Percentiles rank a stretch among this genome's conserved stretches.
phyloP scores from a whole-genome alignment of 257 asterid genomes.

The Nicotiana paniculata region DNA sequence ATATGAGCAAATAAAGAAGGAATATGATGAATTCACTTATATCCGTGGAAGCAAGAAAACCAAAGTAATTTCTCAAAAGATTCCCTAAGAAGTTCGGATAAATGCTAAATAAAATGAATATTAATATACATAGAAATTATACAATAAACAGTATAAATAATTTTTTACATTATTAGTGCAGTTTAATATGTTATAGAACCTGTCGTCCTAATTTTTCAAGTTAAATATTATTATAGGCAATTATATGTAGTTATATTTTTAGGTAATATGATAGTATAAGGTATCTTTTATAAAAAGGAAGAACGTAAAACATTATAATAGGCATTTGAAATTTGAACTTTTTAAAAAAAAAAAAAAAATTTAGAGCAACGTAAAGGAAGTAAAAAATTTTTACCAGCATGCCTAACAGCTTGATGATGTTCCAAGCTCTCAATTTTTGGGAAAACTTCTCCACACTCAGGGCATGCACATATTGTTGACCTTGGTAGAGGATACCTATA shows the following conservation, averaged over 20 bases:
- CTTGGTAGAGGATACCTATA: slow-evolving; percentile 74
- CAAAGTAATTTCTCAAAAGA: background rate
- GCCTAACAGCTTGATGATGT: slow-evolving; percentile 83
- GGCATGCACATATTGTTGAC: slow-evolving; percentile 69
- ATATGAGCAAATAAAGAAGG: background rate
- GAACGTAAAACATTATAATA: background rate
- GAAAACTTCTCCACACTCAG: slow-evolving; percentile 88
- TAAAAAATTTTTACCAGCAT: slow-evolving; percentile 60
- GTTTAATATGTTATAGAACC: too few species aligned
- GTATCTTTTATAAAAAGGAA: background rate
- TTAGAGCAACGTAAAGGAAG: background rate
- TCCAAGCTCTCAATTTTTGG: slow-evolving; percentile 83
- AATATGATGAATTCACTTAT: background rate
- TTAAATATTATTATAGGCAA: background rate
- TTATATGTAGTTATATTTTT: background rate
- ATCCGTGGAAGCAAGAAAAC: background rate
- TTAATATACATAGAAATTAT: too few species aligned
- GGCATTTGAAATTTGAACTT: background rate
- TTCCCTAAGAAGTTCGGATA: background rate
- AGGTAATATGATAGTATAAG: background rate
- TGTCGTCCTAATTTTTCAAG: background rate
- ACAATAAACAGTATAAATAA: too few species aligned
- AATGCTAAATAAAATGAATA: too few species aligned
- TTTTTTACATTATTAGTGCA: too few species aligned
- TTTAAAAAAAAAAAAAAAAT: slow-evolving; percentile 6